Evolutionary conservation across 768 basidiomycete genomes (phyloP).

Genomic region (Hypholoma fasciculare): DNA sequence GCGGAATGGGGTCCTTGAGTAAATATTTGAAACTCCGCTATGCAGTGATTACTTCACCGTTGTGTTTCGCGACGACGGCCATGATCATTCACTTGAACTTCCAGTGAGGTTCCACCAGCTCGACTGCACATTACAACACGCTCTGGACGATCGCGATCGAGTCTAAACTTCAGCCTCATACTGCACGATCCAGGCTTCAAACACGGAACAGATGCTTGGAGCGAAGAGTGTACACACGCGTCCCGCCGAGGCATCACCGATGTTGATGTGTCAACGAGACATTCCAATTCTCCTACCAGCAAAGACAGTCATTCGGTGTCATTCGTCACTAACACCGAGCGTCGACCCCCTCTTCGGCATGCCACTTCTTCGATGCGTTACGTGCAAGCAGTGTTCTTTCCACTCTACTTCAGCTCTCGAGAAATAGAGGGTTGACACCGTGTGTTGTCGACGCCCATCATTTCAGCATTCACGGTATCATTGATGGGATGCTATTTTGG

Average conservation of each 20-base stretch:
- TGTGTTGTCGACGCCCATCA: conserved; percentile 1
- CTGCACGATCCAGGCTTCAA: neutral
- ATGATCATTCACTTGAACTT: neutral
- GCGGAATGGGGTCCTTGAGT: neutral
- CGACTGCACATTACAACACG: neutral
- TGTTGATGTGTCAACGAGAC: conserved; percentile 1
- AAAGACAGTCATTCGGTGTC: no score
- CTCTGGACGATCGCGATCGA: neutral
- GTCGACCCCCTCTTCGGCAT: no score
- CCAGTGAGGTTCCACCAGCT: neutral
- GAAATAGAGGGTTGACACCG: neutral
- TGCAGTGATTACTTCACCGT: neutral
- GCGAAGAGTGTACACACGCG: neutral
- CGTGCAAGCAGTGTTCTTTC: no score
- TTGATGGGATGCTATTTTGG: conserved; percentile 6
- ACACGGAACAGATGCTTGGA: no score
- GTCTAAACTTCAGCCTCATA: neutral
- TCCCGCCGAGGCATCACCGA: conserved; percentile 7
- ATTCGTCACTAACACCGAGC: neutral
- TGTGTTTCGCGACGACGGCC: neutral
- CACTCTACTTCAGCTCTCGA: no score
- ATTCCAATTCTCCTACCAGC: neutral
- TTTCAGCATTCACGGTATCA: conserved; percentile 7
- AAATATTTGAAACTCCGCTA: neutral
- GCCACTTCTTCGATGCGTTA: no score